Evolutionary conservation across 192 early-diverging fungal genomes (phyloP).

Genomic region (Lobulomyces angularis): DNA sequence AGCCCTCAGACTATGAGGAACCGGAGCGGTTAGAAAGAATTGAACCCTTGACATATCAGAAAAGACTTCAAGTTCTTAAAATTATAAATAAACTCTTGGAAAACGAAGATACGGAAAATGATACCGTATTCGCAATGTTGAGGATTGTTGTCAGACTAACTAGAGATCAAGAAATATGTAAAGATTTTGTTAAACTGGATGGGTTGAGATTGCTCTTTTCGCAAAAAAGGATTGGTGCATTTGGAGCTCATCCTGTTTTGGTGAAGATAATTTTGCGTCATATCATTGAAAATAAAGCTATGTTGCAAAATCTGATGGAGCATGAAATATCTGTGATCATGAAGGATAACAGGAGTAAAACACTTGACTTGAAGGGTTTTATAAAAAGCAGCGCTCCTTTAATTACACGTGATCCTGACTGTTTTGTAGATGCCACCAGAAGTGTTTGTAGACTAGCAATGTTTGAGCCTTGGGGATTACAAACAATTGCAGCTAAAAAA

Average conservation of each 20-base stretch:
- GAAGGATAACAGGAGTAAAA: conserved; percentile 43
- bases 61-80: conserved; percentile 9
- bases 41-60: conserved; percentile 6
- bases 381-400: conserved; percentile 52
- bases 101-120: conserved; percentile 23
- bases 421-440: conserved; percentile 50
- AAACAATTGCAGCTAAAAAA: conserved; percentile 4
- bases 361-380: conserved; percentile 55
- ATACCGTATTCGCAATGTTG: conserved; percentile 53
- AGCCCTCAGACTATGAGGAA: neutral
- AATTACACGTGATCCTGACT: conserved; percentile 53
- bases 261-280: conserved; percentile 81
- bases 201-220: conserved; percentile 57
- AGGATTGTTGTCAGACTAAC: conserved; percentile 75
- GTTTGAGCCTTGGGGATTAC: conserved; percentile 49
- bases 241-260: conserved; percentile 67
- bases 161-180: conserved; percentile 44
- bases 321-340: conserved; percentile 65
- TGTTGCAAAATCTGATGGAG: conserved; percentile 58
- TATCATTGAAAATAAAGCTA: conserved; percentile 58
- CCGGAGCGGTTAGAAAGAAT: conserved; percentile 1
- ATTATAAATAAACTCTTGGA: conserved; percentile 17
- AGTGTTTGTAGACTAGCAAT: conserved; percentile 52
- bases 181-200: conserved; percentile 54
- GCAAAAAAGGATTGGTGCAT: conserved; percentile 43